These are phyloP conservation scores for Ophiocordyceps sinensis DNA, from an alignment of 2,329 filamentous ascomycete genomes.

Conservation along the genomic window DNA sequence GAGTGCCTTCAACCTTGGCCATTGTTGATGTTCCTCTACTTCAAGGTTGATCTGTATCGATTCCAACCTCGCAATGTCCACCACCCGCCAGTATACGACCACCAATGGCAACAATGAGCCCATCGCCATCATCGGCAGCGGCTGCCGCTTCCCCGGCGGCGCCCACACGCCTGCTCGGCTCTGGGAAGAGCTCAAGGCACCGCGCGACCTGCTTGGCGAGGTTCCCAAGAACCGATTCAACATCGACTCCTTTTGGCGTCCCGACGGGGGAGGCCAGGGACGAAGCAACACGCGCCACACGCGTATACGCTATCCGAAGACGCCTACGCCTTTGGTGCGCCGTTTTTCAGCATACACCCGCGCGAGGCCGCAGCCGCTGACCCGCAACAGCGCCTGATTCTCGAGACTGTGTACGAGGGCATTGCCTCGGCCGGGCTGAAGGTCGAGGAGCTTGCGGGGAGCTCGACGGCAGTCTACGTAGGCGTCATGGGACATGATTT, in stretches of 20 bases:
- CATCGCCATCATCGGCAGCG: slow-evolving; percentile 21
- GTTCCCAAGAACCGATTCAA: slow-evolving; percentile 10
- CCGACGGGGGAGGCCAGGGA: slow-evolving; percentile 15
- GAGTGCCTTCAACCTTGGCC: too few relatives aligned
- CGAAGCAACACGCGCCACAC: not conserved
- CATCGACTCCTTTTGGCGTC: slow-evolving; percentile 8
- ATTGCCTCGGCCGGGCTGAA: slow-evolving; percentile 11
- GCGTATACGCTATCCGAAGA: not conserved
- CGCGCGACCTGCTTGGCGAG: slow-evolving; percentile 17
- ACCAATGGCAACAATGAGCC: not conserved
- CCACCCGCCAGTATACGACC: too few relatives aligned
- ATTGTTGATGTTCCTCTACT: too few relatives aligned
- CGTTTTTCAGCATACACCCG: slow-evolving; percentile 24
- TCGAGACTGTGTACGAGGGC: slow-evolving; percentile 24
- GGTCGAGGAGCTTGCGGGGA: slow-evolving; percentile 3
- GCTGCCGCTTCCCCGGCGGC: slow-evolving; percentile 23
- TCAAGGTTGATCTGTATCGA: too few relatives aligned
- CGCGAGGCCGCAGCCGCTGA: slow-evolving; percentile 24
- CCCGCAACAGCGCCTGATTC: slow-evolving; percentile 25
- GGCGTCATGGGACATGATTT: slow-evolving; percentile 21
- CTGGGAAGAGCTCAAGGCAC: slow-evolving; percentile 16
- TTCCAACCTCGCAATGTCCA: too few relatives aligned
- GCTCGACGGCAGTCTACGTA: slow-evolving; percentile 11
- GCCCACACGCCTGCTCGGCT: slow-evolving; percentile 16
- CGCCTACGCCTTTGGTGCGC: slow-evolving; percentile 10